Conservation (phyloP, 2,329 filamentous ascomycete genomes). For the Scytalidium sp. region DNA sequence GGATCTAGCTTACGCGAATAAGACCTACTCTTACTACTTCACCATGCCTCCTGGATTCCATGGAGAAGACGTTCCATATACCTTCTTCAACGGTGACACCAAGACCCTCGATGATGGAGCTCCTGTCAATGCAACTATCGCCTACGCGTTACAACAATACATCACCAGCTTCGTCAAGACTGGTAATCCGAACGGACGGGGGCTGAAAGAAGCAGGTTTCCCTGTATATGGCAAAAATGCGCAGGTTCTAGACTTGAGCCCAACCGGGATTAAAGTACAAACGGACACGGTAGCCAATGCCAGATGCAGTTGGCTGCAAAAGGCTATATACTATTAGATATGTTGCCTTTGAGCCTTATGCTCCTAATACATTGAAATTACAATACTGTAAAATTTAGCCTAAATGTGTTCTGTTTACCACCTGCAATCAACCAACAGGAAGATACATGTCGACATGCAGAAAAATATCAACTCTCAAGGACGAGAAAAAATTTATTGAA, state of each 20-base stretch:
- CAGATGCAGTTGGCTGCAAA: conserved; percentile 32
- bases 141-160: conserved; percentile 32
- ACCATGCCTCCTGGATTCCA: conserved; percentile 50
- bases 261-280: conserved; percentile 11
- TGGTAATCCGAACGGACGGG: conserved; percentile 27
- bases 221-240: conserved; percentile 16
- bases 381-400: too few relatives aligned
- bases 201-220: conserved; percentile 14
- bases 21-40: conserved; percentile 51
- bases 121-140: conserved; percentile 28
- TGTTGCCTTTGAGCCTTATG: too few relatives aligned
- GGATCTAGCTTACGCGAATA: conserved; percentile 40
- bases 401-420: too few relatives aligned
- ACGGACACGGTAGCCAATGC: conserved; percentile 25
- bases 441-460: too few relatives aligned
- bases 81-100: conserved; percentile 43
- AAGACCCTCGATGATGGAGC: conserved; percentile 16
- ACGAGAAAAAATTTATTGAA: too few relatives aligned
- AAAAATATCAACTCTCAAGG: too few relatives aligned
- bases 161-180: conserved; percentile 30
- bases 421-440: too few relatives aligned
- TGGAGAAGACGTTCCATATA: conserved; percentile 48
- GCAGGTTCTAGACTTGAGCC: conserved; percentile 10
- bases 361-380: too few relatives aligned
- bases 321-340: conserved; percentile 12